Evolutionary conservation across 495 filamentous ascomycete species (phyloP), one percentile per base, ranked within the genome.

Genomic region (Hypomontagnella monticulosa): DNA sequence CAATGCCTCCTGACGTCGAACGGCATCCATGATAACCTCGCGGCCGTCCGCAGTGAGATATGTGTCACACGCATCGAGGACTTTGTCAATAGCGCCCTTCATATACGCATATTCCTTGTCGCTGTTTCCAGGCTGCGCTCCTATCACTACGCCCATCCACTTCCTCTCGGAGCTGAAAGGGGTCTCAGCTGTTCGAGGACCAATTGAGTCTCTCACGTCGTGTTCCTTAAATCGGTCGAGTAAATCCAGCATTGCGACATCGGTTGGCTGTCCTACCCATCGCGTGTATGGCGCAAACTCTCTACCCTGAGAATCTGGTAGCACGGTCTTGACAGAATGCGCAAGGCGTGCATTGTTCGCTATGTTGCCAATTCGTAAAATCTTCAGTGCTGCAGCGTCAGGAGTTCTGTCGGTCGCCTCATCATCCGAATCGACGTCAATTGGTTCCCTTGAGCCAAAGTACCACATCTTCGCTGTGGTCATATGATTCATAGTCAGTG

Each of bases 101-200:
- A 97, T 90, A 67, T 98, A 97, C 10, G 91, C 93, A 57, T 91
- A 84, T 67, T 94, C 89, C 69, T 81, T 85, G 20, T 83, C 80
- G 47, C 66, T 75, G 57, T 75, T 81, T 15, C 73, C 78, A 4
- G 85, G 75, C 57, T 84, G 83, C 3, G 80, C 82, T 30, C 88
- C 88, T 64, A 97, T 92, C 1, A 91, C 87, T 11, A 97, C 93
- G 33, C 95, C 95, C 95, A 98, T 99, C 94, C 95, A 99, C 76
- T 97, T 99, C 44, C 93, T 86, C 69, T 97, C 93, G 0, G 95
- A 98, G 71, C 93, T 97, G 72, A 99, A 99, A 0, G 95, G 93
- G 1, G 91, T 93, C 71, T 98, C 95, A 18, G 86, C 85, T 14
- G 88, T 84, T 33, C 93, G 88, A 27, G 83, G 84, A 36, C 92